Base-by-base conservation (phyloP, 345 rosid species). In the Euphorbia tirucalli region DNA sequence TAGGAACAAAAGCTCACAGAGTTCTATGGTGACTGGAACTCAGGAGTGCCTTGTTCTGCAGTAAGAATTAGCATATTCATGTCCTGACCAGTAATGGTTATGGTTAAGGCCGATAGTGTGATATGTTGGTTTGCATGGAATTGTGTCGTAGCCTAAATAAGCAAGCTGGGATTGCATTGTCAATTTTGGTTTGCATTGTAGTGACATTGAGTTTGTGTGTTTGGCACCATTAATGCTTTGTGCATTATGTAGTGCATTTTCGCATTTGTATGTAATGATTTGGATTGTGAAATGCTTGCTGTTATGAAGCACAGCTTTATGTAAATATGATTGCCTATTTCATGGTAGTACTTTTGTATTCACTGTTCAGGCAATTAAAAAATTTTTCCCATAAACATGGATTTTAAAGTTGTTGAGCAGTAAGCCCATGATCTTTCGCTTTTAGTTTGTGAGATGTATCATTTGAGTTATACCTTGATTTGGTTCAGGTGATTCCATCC, bases 21-120 rank as follows among this genome's bases (percentile, higher is more conserved):
- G n/a, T 18, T 61, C 79, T 0, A 73, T 85, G 83, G 79, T 85
- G 65, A 63, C 83, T 11, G 95, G 89, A 78, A 78, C 83, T 28
- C 80, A 82, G 30, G 91, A 84, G 75, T 93, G 98, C 87, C 61
- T 91, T 41, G 92, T 90, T 74, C 93, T 72, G 79, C 93, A 81
- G 89, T 93, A 78, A 85, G 78, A 35, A 66, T 11, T 3, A 27
- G 50, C 75, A n/a, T 35, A 61, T 10, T 41, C 48, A 15, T 27
- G 59, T 63, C 32, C 66, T 30, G 58, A 48, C 55, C 39, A 4
- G 37, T 59, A 35, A 35, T 35, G 39, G 39, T 35, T n/a, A n/a
- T n/a, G n/a, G n/a, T n/a, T n/a, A n/a, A n/a, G n/a, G n/a, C n/a
- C n/a, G n/a, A n/a, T n/a, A 27, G 48, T 43, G 50, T 65, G 55